Conservation (phyloP, 148 eudicot species). For the Selenicereus undatus region DNA sequence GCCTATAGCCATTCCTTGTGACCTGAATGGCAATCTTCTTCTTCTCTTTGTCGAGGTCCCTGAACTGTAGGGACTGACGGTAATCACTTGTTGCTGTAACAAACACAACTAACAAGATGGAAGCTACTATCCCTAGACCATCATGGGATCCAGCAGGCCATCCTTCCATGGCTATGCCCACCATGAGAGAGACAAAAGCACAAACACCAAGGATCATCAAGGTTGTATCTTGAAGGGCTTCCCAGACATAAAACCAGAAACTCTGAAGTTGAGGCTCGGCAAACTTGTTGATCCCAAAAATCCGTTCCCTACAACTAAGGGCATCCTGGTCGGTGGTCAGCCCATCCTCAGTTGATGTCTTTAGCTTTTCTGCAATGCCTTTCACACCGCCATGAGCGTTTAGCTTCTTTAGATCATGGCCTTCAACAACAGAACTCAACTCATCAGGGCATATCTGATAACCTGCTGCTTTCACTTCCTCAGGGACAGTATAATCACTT, state of each 20-base stretch:
- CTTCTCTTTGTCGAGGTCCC: slow-evolving; percentile 88
- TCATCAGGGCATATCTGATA: slow-evolving; percentile 80
- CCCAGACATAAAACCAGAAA: slow-evolving; percentile 90
- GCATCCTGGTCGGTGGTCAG: slow-evolving; percentile 34
- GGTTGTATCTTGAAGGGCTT: slow-evolving; percentile 95
- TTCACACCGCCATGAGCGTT: slow-evolving; percentile 61
- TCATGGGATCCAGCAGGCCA: slow-evolving; percentile 95
- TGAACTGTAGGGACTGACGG: slow-evolving; percentile 84
- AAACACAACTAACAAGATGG: slow-evolving; percentile 81
- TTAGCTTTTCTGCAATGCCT: slow-evolving; percentile 65
- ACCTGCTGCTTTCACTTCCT: slow-evolving; percentile 74
- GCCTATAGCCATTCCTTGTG: slow-evolving; percentile 73
- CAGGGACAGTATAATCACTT: slow-evolving; percentile 65
- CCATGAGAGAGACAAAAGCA: slow-evolving; percentile 82
- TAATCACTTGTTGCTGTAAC: slow-evolving; percentile 95
- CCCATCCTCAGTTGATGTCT: slow-evolving; percentile 53
- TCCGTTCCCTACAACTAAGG: slow-evolving; percentile 44
- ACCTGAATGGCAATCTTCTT: slow-evolving; percentile 86
- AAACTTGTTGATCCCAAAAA: slow-evolving; percentile 79
- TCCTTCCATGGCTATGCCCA: slow-evolving; percentile 85
- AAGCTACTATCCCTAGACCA: slow-evolving; percentile 92
- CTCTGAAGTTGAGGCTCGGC: slow-evolving; percentile 56
- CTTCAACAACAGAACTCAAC: slow-evolving; percentile 66
- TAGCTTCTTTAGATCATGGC: slow-evolving; percentile 74
- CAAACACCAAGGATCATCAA: slow-evolving; percentile 93